Evolutionary conservation across 257 asterid genomes (phyloP), one percentile per base, ranked within the genome.

Genomic region (Solanum chilense): DNA sequence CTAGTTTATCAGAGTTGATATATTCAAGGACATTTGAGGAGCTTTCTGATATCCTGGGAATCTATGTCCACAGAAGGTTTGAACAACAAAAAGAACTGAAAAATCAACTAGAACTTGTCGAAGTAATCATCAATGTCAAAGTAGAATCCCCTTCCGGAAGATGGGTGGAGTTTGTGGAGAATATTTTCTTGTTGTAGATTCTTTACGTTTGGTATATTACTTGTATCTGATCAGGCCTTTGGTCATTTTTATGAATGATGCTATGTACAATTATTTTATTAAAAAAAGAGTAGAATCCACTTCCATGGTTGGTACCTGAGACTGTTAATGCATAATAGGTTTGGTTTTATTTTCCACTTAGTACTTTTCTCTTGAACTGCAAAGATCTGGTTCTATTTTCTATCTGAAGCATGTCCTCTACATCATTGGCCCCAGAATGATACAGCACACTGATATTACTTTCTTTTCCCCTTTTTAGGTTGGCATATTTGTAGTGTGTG

Each of bases 401-500:
- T 81, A 81, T 35, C 49, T 81, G 85, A 81, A 81, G 69, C 85
- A 29, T 81, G 69, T 29, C 27, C 27, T 81, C 45, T 45, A 9
- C 66, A 4, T 29, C 45, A 49, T 47, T 81, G 29, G 69, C 44
- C 85, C 2, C 69, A 29, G 68, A 29, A 29, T 80, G 31, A 29
- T 80, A 49, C 85, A 81, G 3, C 68, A 6, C 29, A 20, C 86
- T 90, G 90, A 41, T 83, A 81, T 82, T 86, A 85, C 80, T 70
- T 66, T 85, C 85, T 82, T 92, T 88, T 13, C 1, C 31, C 69
- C 21, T 31, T 70, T 31, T 33, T 98, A 97, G 99, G 99, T 87
- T 97, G 99, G 99, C 99, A 97, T 92, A 97, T 97, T 87, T 97
- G 99, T 88, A 97, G 96, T 88, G 95, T 90, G 87, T 97, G 99